phyloP scores from a whole-genome alignment of 805 yeast species.

The Candida pseudofarinosa region DNA sequence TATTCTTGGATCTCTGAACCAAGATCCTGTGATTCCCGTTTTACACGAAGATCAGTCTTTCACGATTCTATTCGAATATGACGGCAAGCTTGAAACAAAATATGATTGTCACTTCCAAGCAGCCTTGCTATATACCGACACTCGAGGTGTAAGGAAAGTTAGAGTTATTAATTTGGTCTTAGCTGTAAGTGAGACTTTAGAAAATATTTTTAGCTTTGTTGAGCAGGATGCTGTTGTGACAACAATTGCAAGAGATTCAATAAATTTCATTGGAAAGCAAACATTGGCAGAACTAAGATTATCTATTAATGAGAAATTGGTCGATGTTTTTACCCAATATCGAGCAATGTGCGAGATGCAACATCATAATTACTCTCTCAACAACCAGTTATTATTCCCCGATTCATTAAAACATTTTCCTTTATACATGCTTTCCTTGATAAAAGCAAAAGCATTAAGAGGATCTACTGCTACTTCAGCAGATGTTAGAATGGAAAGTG shows the following conservation, averaged over 20 bases:
- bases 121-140: slow-evolving; percentile 80
- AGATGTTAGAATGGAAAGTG: slow-evolving; percentile 61
- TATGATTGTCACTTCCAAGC: slow-evolving; percentile 88
- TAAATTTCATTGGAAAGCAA: slow-evolving; percentile 39
- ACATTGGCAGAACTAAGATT: slow-evolving; percentile 34
- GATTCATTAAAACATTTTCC: slow-evolving; percentile 72
- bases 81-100: slow-evolving; percentile 65
- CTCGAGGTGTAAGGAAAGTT: slow-evolving; percentile 72
- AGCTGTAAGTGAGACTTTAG: slow-evolving; percentile 70
- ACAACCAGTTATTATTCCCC: slow-evolving; percentile 74
- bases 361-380: slow-evolving; percentile 31
- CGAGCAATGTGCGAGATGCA: slow-evolving; percentile 43
- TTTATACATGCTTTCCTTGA: slow-evolving; percentile 60
- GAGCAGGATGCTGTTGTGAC: slow-evolving; percentile 55
- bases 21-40: slow-evolving; percentile 71
- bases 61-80: slow-evolving; percentile 71
- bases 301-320: slow-evolving; percentile 36
- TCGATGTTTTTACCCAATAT: slow-evolving; percentile 47
- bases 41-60: slow-evolving; percentile 60
- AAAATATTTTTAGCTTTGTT: slow-evolving; percentile 71
- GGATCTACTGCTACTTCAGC: slow-evolving; percentile 46
- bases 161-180: slow-evolving; percentile 83
- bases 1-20: slow-evolving; percentile 28
- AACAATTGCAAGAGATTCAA: slow-evolving; percentile 36
- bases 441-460: slow-evolving; percentile 63